These are phyloP conservation scores for Wickerhamomyces rabaulensis DNA, from an alignment of 805 yeast genomes.

Conservation along the genomic window DNA sequence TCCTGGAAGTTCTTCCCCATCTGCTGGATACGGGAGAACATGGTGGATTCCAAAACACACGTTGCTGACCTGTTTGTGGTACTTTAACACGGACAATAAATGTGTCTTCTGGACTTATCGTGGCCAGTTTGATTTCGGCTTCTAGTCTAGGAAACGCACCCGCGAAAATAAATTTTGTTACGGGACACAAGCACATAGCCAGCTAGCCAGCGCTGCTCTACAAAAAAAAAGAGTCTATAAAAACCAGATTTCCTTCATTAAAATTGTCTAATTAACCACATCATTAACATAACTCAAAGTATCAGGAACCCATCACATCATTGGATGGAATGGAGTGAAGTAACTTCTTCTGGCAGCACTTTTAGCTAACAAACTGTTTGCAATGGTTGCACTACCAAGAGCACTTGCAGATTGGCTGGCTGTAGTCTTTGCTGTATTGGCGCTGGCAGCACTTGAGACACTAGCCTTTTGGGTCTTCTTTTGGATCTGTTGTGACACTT, in stretches of 20 bases:
- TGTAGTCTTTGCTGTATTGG: not conserved
- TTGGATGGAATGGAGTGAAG: not conserved
- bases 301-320: not conserved
- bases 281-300: too few relatives aligned
- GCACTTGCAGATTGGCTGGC: not conserved
- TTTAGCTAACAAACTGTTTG: not conserved
- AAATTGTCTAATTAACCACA: too few relatives aligned
- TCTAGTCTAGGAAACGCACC: not conserved
- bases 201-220: too few relatives aligned
- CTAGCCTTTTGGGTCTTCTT: not conserved
- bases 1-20: conserved; percentile 58
- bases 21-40: conserved; percentile 42
- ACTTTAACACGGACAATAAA: not conserved
- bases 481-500: conserved; percentile 22
- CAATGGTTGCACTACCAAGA: not conserved
- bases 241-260: too few relatives aligned
- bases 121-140: not conserved
- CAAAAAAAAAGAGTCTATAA: too few relatives aligned
- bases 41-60: not conserved
- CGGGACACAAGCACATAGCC: not conserved
- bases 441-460: not conserved
- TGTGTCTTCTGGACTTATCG: not conserved
- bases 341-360: not conserved
- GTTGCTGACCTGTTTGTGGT: too few relatives aligned
- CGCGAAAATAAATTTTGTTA: not conserved